Percentiles rank a stretch among this genome's conserved stretches.
Conservation (phyloP, 1,284 basidiomycete genomes). For the Ganoderma resinaceum region DNA sequence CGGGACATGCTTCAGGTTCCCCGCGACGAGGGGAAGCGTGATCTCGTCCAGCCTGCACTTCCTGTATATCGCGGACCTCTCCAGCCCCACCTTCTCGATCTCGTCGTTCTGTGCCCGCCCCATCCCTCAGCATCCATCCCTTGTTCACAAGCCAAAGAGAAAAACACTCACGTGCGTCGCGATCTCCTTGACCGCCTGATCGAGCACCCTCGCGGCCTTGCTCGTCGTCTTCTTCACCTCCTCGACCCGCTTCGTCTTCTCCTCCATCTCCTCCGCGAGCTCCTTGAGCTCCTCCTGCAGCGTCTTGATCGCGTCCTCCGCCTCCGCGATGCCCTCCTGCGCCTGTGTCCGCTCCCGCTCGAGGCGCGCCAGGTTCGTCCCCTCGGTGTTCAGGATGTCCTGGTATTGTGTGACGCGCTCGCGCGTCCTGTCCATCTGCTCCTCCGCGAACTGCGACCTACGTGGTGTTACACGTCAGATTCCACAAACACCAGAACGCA, state of each 20-base stretch:
- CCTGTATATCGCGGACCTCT: conserved; percentile 88
- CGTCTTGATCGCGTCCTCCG: conserved; percentile 64
- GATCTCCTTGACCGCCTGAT: conserved; percentile 92
- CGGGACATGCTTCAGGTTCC: conserved; percentile 86
- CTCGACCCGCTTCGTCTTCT: conserved; percentile 77
- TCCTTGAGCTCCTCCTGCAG: conserved; percentile 68
- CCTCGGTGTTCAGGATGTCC: conserved; percentile 62
- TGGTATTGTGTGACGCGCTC: conserved; percentile 71
- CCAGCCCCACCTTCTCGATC: conserved; percentile 89
- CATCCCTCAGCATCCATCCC: neutral
- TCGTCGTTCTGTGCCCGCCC: conserved; percentile 80
- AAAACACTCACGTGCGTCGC: conserved; percentile 65
- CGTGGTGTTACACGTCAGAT: conserved; percentile 1
- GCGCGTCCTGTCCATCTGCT: conserved; percentile 69
- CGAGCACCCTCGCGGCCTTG: conserved; percentile 80
- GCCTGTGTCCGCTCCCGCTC: conserved; percentile 65
- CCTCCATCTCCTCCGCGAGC: conserved; percentile 71
- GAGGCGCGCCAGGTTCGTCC: conserved; percentile 61
- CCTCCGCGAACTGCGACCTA: conserved; percentile 82
- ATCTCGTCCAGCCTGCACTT: conserved; percentile 96
- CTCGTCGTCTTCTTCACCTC: conserved; percentile 75
- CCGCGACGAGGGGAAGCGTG: conserved; percentile 78
- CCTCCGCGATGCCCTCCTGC: conserved; percentile 69
- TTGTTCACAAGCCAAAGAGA: neutral
- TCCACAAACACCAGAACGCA: neutral